Percentiles rank a stretch among this genome's conserved stretches.
These are phyloP conservation scores for Candolleomyces aberdarensis DNA, from an alignment of 768 basidiomycete genomes.

Conservation along the genomic window DNA sequence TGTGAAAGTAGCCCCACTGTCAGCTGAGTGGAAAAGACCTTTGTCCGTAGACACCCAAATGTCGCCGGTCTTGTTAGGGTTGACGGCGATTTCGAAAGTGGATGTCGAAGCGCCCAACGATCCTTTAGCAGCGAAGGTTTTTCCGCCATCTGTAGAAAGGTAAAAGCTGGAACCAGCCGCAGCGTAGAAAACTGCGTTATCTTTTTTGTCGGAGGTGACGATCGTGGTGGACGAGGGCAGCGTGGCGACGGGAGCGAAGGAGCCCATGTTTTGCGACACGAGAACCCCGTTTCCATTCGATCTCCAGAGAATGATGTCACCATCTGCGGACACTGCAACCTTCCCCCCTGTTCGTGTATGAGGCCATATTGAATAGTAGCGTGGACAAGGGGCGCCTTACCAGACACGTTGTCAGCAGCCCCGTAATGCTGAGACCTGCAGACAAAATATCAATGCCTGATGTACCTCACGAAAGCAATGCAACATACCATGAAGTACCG, in stretches of 20 bases:
- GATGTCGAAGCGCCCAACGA: slow-evolving; percentile 46
- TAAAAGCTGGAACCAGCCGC: slow-evolving; percentile 56
- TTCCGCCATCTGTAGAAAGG: slow-evolving; percentile 54
- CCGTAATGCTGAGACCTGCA: slow-evolving; percentile 50
- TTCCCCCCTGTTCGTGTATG: slow-evolving; percentile 27
- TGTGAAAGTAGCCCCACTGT: slow-evolving; percentile 49
- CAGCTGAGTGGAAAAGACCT: slow-evolving; percentile 55
- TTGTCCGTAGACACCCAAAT: slow-evolving; percentile 63
- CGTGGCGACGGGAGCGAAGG: slow-evolving; percentile 47
- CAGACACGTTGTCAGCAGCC: slow-evolving; percentile 45
- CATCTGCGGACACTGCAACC: slow-evolving; percentile 50
- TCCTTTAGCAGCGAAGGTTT: slow-evolving; percentile 44
- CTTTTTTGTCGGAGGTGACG: slow-evolving; percentile 63
- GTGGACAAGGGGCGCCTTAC: slow-evolving; percentile 8
- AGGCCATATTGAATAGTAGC: not conserved
- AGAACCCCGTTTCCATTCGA: slow-evolving; percentile 45
- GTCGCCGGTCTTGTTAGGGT: slow-evolving; percentile 53
- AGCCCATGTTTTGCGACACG: slow-evolving; percentile 47
- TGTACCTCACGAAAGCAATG: not conserved
- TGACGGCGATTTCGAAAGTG: slow-evolving; percentile 50
- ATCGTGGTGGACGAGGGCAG: slow-evolving; percentile 46
- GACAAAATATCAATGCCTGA: not conserved
- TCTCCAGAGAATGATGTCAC: slow-evolving; percentile 57
- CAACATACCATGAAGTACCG: slow-evolving; percentile 47
- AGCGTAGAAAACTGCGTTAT: slow-evolving; percentile 56